A percentile compares a stretch with the other conserved stretches of the same genome.
Evolutionary conservation across 1,284 basidiomycete genomes (phyloP).

Genomic region (Trichosporon sp.): DNA sequence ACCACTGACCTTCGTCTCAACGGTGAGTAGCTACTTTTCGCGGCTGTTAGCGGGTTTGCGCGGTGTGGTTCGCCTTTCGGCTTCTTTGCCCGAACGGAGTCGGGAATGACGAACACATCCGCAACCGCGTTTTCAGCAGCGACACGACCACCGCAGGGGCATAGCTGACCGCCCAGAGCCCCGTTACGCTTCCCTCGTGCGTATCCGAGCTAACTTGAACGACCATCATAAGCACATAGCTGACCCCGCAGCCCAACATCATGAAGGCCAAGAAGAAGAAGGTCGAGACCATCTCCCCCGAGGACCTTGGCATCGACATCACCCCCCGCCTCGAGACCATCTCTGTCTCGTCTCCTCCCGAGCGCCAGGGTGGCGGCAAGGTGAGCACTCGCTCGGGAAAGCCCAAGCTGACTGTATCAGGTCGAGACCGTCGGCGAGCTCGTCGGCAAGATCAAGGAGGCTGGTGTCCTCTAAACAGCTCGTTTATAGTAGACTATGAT

Average conservation of each 20-base stretch:
- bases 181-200: slow-evolving; percentile 75
- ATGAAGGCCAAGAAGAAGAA: slow-evolving; percentile 99
- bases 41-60: not conserved
- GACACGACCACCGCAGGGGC: no score
- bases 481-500: slow-evolving; percentile 2
- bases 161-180: slow-evolving; percentile 60
- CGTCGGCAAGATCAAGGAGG: slow-evolving; percentile 83
- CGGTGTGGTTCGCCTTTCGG: not conserved
- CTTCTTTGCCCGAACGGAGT: not conserved
- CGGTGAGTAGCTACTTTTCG: slow-evolving; percentile 55
- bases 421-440: slow-evolving; percentile 84
- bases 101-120: slow-evolving; percentile 5
- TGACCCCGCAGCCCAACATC: slow-evolving; percentile 64
- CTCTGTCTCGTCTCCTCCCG: slow-evolving; percentile 86
- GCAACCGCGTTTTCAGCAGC: not conserved
- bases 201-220: not conserved
- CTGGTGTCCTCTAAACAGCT: slow-evolving; percentile 60
- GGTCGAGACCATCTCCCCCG: slow-evolving; percentile 73
- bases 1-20: slow-evolving; percentile 74
- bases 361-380: slow-evolving; percentile 87
- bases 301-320: slow-evolving; percentile 65
- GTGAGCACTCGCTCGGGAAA: slow-evolving; percentile 51
- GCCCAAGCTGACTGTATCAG: slow-evolving; percentile 44
- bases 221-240: slow-evolving; percentile 1
- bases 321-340: slow-evolving; percentile 77